Evolutionary conservation across 208 protist species (phyloP).

Genomic region (Trypanosoma cruzi): DNA sequence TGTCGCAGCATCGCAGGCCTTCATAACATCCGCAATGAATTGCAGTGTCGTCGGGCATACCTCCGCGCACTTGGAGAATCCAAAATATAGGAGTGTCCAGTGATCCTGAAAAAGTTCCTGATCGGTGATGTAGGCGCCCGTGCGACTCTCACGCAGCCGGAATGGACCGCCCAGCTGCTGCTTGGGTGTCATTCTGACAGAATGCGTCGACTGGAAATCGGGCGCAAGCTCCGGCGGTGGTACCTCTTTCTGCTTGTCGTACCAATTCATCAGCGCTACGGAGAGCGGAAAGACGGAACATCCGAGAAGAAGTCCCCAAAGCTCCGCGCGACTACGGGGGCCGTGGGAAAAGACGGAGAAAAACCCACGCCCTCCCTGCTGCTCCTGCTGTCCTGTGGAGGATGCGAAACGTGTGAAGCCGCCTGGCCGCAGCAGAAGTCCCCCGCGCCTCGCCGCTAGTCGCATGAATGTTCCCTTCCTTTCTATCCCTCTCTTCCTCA

Average conservation of each 20-base stretch:
- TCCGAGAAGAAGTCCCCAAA: conserved; percentile 56
- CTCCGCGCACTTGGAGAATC: conserved; percentile 88
- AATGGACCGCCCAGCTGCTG: conserved; percentile 80
- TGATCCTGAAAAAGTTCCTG: conserved; percentile 68
- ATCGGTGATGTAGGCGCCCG: conserved; percentile 66
- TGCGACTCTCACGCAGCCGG: conserved; percentile 52
- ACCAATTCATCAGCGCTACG: conserved; percentile 48
- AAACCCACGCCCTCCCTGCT: neutral
- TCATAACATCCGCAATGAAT: conserved; percentile 73
- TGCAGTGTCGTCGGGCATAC: conserved; percentile 75
- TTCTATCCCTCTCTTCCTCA: neutral
- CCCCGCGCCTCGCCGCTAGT: neutral
- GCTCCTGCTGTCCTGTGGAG: neutral
- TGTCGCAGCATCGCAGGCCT: conserved; percentile 37
- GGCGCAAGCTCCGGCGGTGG: conserved; percentile 36
- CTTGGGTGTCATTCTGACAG: conserved; percentile 42
- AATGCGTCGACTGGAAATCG: conserved; percentile 46
- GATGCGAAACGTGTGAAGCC: neutral
- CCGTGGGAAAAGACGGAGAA: conserved; percentile 24
- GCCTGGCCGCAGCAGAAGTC: neutral
- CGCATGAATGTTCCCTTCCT: conserved; percentile 1
- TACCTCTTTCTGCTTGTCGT: conserved; percentile 37
- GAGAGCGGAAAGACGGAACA: conserved; percentile 61
- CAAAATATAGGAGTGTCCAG: conserved; percentile 89
- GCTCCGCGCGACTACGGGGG: conserved; percentile 64